These are phyloP conservation scores for Neurospora cerealis DNA, from an alignment of 495 filamentous ascomycete genomes.

Conservation along the genomic window DNA sequence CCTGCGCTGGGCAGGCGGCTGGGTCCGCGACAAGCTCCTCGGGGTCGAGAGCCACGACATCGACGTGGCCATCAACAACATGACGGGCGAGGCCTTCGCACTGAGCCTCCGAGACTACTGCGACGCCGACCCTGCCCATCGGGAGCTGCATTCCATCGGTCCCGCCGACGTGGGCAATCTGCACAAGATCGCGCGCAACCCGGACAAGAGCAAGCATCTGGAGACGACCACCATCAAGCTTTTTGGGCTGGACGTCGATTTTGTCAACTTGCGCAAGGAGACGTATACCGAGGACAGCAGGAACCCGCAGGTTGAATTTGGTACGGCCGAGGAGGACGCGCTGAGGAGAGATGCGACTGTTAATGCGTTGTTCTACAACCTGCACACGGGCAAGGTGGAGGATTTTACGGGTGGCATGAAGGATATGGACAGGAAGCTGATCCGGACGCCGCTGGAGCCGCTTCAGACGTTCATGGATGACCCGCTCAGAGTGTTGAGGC, in stretches of 20 bases:
- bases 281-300: conserved; percentile 77
- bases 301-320: conserved; percentile 89
- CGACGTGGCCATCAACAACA: conserved; percentile 86
- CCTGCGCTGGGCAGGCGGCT: conserved; percentile 91
- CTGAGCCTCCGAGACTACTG: conserved; percentile 48
- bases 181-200: conserved; percentile 77
- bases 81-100: conserved; percentile 85
- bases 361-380: conserved; percentile 94
- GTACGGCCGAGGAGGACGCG: conserved; percentile 83
- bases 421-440: conserved; percentile 61
- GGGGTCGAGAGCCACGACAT: conserved; percentile 78
- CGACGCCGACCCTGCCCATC: conserved; percentile 28
- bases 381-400: conserved; percentile 66
- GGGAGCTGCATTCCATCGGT: conserved; percentile 34
- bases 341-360: conserved; percentile 84
- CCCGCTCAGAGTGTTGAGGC: conserved; percentile 76
- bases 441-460: conserved; percentile 82
- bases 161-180: conserved; percentile 51
- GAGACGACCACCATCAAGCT: conserved; percentile 84
- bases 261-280: conserved; percentile 91
- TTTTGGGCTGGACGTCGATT: conserved; percentile 80
- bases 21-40: conserved; percentile 95
- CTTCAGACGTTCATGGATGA: conserved; percentile 93
- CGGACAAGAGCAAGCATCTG: conserved; percentile 95
- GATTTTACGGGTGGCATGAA: conserved; percentile 73